A percentile compares a stretch with the other conserved stretches of the same genome.
Conservation (phyloP, 2,329 filamentous ascomycete species). For the Aspergillus sp. region DNA sequence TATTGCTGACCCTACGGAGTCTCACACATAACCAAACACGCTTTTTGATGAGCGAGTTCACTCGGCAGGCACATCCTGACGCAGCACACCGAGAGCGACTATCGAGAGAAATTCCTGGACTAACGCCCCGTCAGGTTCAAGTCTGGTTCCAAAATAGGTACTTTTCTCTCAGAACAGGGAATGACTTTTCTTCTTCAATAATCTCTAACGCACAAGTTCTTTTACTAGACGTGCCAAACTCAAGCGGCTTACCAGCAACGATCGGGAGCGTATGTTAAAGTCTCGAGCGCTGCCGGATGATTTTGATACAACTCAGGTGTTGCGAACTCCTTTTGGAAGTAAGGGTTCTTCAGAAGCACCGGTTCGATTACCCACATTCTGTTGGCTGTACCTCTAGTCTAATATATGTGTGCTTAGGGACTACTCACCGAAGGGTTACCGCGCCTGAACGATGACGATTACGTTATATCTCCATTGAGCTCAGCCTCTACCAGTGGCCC, state of each 20-base stretch:
- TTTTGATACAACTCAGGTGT: constrained; percentile 60
- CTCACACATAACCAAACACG: constrained; percentile 96
- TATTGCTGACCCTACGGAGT: constrained; percentile 45
- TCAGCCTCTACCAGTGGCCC: constrained; percentile 36
- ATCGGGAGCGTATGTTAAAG: constrained; percentile 61
- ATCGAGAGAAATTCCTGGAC: constrained; percentile 83
- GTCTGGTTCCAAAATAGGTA: constrained; percentile 99
- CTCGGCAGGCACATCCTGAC: constrained; percentile 90
- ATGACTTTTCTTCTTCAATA: too few species aligned
- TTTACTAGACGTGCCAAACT: constrained; percentile 57
- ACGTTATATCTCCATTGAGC: constrained; percentile 38
- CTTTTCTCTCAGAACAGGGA: not conserved
- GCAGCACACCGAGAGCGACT: constrained; percentile 84
- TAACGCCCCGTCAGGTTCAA: constrained; percentile 90
- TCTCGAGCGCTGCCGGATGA: constrained; percentile 60
- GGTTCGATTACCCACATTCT: constrained; percentile 43
- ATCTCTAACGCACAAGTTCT: constrained; percentile 10
- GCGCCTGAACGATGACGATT: constrained; percentile 38
- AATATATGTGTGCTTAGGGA: constrained; percentile 23
- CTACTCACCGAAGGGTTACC: constrained; percentile 36
- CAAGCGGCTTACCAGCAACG: constrained; percentile 61
- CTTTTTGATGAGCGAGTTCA: constrained; percentile 95
- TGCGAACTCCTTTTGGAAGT: constrained; percentile 55
- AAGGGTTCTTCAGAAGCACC: constrained; percentile 48
- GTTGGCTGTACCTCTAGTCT: constrained; percentile 34